Base-by-base conservation (phyloP, 1,139 yeast species). In the Groenewaldozyma sp. region DNA sequence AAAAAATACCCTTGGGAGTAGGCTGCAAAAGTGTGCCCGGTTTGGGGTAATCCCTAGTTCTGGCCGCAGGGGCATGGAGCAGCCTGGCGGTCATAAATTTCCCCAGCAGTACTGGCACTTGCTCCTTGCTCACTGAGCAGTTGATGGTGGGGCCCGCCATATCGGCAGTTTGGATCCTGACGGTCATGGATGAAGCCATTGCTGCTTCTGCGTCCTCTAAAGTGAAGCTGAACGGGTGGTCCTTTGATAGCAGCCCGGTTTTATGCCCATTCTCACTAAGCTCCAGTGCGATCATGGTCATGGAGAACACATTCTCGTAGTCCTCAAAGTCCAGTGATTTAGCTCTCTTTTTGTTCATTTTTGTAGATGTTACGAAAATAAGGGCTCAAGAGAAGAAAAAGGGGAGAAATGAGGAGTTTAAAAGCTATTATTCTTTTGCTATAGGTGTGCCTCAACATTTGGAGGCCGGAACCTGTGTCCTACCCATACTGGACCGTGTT, bases 1-100 rank as follows among this genome's bases (percentile, higher is more conserved):
- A 56, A 0, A 87, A 78, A 3, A 86, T 74, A 1, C 97, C 98
- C 54, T 91, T 91, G 0, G 97, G 91, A 0, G 97, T 86, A 3
- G 95, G 94, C 53, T 88, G 97, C 27, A 87, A 55, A 21, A 46
- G 27, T 3, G 42, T 42, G 11, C 46, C 40, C 1, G 32, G 35
- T 10, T 48, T 44, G 14, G 48, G 42, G 9, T 41, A 43, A 18
- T 41, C 35, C 6, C 53, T 42, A 1, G 58, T 53, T 0, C 93
- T 67, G 49, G 82, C 88, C 5, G 74, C 72, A 0, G 95, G 95
- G 19, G 78, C 74, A 54, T 87, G 95, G 9, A 88, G 50, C 3
- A 87, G 62, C 44, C 76, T 78, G 0, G 93, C 83, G 1, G 65
- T 65, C 65, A 76, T 76, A 54, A 83, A 84, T 19, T 67, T 61